phyloP scores from a whole-genome alignment of 2,329 filamentous ascomycete species.

The Aspergillus niger region DNA sequence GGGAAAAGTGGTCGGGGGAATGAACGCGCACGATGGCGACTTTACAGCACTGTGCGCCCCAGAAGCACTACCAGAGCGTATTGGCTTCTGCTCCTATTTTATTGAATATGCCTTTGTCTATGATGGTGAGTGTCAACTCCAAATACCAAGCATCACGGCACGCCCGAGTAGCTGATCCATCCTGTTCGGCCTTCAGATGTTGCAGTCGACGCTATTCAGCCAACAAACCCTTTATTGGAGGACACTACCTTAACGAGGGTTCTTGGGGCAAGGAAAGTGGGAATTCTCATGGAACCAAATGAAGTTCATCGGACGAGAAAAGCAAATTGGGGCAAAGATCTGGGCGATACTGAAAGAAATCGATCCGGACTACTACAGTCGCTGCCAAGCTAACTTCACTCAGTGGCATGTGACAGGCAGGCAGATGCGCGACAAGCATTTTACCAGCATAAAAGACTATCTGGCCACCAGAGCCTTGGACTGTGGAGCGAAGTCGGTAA shows the following conservation, averaged over 20 bases:
- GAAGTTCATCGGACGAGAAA: not conserved
- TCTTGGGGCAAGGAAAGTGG: too few species aligned
- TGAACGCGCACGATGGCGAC: not conserved
- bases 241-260: too few species aligned
- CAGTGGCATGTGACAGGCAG: not conserved
- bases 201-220: not conserved
- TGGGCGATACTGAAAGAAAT: not conserved
- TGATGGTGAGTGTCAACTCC: not conserved
- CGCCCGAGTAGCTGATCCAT: not conserved
- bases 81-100: conserved; percentile 1
- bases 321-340: not conserved
- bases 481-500: not conserved
- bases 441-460: not conserved
- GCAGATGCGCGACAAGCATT: not conserved
- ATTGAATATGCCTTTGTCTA: conserved; percentile 4
- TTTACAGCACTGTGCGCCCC: conserved; percentile 1
- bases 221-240: too few species aligned
- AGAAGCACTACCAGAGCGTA: not conserved
- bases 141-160: too few species aligned
- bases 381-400: not conserved
- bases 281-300: too few species aligned
- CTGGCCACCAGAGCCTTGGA: not conserved
- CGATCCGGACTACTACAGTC: not conserved
- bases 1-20: not conserved
- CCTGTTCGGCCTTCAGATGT: not conserved